These are phyloP conservation scores for Aureobasidium uvarum DNA, from an alignment of 2,329 filamentous ascomycete species.

Conservation along the genomic window DNA sequence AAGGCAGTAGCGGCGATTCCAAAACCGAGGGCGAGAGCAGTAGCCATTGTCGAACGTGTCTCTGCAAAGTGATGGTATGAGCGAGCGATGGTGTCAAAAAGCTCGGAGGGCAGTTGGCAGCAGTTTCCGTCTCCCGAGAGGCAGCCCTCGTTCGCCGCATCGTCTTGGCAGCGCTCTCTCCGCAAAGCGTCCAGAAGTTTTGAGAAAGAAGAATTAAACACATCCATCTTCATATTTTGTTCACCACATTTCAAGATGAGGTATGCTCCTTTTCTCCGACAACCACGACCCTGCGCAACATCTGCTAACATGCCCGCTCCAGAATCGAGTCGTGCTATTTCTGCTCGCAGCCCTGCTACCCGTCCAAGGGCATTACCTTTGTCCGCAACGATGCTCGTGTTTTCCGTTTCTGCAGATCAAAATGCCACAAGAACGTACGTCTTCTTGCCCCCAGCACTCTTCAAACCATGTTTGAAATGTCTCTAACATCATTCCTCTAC, in stretches of 20 bases:
- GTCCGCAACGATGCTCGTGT: conserved; percentile 64
- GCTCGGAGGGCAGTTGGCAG: background rate
- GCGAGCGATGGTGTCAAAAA: background rate
- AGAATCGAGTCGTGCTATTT: conserved; percentile 68
- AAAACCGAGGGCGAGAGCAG: conserved; percentile 43
- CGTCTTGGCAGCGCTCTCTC: background rate
- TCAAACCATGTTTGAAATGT: too few relatives aligned
- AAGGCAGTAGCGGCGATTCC: conserved; percentile 66
- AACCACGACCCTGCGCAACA: background rate
- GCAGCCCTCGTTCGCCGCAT: background rate
- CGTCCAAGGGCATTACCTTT: conserved; percentile 64
- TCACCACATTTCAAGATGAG: conserved; percentile 15
- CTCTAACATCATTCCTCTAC: conserved; percentile 27
- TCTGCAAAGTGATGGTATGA: background rate
- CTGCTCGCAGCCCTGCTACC: conserved; percentile 67
- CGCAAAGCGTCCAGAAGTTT: background rate
- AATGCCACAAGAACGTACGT: conserved; percentile 61
- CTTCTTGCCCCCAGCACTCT: background rate
- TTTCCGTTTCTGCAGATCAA: conserved; percentile 66
- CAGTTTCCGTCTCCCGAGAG: conserved; percentile 1
- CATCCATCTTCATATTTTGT: background rate
- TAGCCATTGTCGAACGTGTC: conserved; percentile 21
- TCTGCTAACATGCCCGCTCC: conserved; percentile 7
- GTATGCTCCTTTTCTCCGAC: background rate
- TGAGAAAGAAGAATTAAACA: too few relatives aligned